A percentile compares a stretch with the other conserved stretches of the same genome.
phyloP scores from a whole-genome alignment of 73 alveolate species.

The Paramecium sonneborni region DNA sequence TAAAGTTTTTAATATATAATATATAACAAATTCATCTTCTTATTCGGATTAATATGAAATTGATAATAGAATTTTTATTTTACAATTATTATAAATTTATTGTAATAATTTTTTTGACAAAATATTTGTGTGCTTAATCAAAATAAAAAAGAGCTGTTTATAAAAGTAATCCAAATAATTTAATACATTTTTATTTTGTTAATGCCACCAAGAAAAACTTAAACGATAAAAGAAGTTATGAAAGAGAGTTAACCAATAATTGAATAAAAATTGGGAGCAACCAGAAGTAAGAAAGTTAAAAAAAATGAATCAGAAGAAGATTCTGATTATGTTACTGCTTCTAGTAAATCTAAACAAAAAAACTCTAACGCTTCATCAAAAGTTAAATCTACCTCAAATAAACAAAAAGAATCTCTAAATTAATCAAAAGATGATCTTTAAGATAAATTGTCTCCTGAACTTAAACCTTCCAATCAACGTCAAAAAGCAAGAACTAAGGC shows the following conservation, averaged over 20 bases:
- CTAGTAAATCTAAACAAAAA: background rate
- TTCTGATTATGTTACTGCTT: background rate
- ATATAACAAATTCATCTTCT: too few relatives aligned
- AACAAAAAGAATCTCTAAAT: background rate
- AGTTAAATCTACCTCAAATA: background rate
- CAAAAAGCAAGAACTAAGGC: background rate
- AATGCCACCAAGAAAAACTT: slow-evolving; percentile 27
- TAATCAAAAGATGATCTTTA: background rate
- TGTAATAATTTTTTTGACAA: too few relatives aligned
- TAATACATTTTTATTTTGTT: background rate
- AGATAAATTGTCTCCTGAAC: background rate
- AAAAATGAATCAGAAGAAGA: background rate
- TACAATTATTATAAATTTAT: too few relatives aligned
- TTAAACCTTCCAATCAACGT: background rate
- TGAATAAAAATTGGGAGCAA: background rate
- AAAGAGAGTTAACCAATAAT: background rate
- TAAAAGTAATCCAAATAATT: background rate
- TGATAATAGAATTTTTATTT: too few relatives aligned
- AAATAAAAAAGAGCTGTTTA: background rate
- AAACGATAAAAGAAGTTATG: background rate
- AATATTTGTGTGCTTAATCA: background rate
- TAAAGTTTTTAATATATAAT: too few relatives aligned
- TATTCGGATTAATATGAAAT: too few relatives aligned
- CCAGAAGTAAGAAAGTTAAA: slow-evolving; percentile 1
- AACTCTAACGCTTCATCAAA: background rate